These are phyloP conservation scores for Colletotrichum viniferum DNA, from an alignment of 2,329 filamentous ascomycete genomes.

Conservation along the genomic window DNA sequence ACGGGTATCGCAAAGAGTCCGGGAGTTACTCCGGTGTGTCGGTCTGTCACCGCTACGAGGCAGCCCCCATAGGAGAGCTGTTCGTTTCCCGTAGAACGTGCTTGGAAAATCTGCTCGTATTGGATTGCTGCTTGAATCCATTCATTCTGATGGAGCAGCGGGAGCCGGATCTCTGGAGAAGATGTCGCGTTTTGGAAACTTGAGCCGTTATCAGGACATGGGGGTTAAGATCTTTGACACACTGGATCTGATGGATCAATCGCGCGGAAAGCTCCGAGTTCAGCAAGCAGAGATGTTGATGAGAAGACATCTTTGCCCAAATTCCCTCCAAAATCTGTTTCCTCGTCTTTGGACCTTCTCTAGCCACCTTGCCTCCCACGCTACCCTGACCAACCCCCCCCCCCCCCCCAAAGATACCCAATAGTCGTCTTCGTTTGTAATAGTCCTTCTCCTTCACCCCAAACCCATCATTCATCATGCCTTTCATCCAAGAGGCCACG, in stretches of 20 bases:
- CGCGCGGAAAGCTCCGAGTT: background rate
- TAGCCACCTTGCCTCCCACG: background rate
- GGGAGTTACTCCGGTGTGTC: background rate
- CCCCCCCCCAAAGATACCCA: constrained; percentile 5
- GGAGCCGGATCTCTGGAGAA: too few relatives aligned
- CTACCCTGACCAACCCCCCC: too few relatives aligned
- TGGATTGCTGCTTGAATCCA: background rate
- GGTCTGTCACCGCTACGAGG: background rate
- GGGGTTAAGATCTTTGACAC: background rate
- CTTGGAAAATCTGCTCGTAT: background rate
- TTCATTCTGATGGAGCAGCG: background rate
- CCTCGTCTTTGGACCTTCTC: background rate
- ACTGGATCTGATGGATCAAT: background rate
- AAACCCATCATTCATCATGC: background rate
- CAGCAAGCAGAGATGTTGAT: too few relatives aligned
- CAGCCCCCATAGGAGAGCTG: background rate
- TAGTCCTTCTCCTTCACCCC: background rate
- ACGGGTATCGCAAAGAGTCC: background rate
- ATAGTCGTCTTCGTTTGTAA: background rate
- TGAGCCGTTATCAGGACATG: background rate
- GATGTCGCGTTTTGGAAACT: background rate
- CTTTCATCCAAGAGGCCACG: constrained; percentile 7
- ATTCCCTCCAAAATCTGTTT: background rate
- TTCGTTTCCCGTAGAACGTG: background rate
- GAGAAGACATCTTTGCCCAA: background rate